Percentiles rank a stretch among this genome's conserved stretches.
Evolutionary conservation across 805 yeast genomes (phyloP).

Genomic region (Cephaloascus albidus): DNA sequence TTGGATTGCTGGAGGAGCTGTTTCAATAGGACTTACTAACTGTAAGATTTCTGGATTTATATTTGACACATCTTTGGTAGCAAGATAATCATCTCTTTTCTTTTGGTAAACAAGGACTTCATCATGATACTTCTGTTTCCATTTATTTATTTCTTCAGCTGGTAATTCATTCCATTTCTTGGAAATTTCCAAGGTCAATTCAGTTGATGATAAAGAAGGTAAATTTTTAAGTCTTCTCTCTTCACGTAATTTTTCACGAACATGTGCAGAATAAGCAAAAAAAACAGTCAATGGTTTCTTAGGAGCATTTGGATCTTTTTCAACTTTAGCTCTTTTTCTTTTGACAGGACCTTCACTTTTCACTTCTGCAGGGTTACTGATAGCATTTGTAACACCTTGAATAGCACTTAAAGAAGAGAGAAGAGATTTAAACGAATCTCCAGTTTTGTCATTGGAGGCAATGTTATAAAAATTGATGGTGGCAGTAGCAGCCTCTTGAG

Average conservation of each 20-base stretch:
- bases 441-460: conserved; percentile 32
- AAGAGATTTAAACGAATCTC: conserved; percentile 20
- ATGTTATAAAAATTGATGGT: conserved; percentile 67
- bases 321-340: conserved; percentile 40
- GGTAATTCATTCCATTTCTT: conserved; percentile 69
- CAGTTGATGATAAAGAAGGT: conserved; percentile 62
- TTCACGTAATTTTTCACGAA: conserved; percentile 61
- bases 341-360: conserved; percentile 24
- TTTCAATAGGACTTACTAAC: no score
- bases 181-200: conserved; percentile 71
- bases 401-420: conserved; percentile 28
- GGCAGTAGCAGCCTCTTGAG: conserved; percentile 75
- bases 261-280: conserved; percentile 67
- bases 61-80: background rate
- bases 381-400: conserved; percentile 23
- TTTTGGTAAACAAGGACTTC: conserved; percentile 26
- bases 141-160: conserved; percentile 60
- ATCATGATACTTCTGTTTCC: conserved; percentile 52
- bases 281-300: conserved; percentile 88
- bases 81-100: conserved; percentile 16
- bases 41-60: no score
- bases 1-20: no score
- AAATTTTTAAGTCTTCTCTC: conserved; percentile 53
- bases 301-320: conserved; percentile 86
- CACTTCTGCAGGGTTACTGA: conserved; percentile 8